Conservation (phyloP, 148 eudicot species). For the Camellia sinensis region DNA sequence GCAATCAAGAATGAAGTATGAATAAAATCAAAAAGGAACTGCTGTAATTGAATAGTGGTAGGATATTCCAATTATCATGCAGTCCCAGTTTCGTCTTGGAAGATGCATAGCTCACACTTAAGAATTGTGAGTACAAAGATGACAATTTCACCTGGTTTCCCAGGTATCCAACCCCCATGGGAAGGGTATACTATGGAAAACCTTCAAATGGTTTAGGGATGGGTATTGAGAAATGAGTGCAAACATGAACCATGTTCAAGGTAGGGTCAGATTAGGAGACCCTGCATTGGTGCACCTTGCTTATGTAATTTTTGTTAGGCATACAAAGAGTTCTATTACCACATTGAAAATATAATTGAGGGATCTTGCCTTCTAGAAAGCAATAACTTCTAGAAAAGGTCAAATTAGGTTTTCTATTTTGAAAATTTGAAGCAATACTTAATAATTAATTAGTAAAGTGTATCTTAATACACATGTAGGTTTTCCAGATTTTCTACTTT, state of each 20-base stretch:
- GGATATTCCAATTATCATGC: too few species aligned
- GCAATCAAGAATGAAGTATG: not conserved
- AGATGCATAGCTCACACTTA: not conserved
- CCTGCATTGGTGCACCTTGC: not conserved
- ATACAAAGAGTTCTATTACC: not conserved
- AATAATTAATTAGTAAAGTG: not conserved
- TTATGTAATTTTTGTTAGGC: not conserved
- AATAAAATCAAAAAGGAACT: too few species aligned
- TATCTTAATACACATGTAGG: not conserved
- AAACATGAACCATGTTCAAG: not conserved
- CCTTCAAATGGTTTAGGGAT: not conserved
- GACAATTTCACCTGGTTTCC: not conserved
- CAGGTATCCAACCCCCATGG: not conserved
- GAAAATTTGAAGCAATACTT: not conserved
- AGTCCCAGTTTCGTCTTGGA: not conserved
- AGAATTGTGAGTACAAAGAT: not conserved
- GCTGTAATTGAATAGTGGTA: not conserved
- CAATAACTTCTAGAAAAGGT: not conserved
- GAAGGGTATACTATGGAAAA: too few species aligned
- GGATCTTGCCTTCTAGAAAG: not conserved
- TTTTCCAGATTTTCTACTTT: not conserved
- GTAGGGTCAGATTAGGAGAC: not conserved
- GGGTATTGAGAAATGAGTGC: not conserved
- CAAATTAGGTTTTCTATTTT: not conserved
- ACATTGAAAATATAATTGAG: not conserved